Base-by-base conservation (phyloP, 176 grass and related monocot genomes). In the Echinochloa phyllopogon region DNA sequence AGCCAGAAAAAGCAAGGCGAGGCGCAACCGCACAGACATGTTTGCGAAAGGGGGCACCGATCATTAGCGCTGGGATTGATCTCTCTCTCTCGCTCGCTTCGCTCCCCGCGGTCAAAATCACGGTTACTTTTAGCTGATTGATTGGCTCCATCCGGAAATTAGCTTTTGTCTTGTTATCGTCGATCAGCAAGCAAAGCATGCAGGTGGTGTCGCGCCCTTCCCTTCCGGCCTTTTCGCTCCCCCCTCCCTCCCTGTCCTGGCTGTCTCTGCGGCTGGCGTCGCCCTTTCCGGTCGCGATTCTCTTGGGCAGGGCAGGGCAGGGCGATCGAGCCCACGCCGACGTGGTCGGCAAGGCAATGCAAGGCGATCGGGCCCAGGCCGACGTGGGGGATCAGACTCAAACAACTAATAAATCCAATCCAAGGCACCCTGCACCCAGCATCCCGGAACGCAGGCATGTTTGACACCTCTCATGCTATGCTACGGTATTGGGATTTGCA, bases 111-210 rank as follows among this genome's bases (percentile, higher is more conserved):
- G 70, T 65, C 71, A 81, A 89, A 76, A 81, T 40, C 60, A 15
- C 52, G 17, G 61, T 61, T 61, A 50, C 42, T 81, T 81, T 76
- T 14, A n/a, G 21, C 1, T 15, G 21, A 43, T 71, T 13, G 68
- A 76, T 83, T 72, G 29, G 29, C 29, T 33, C 29, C 29, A 33
- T 33, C 73, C 6, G 5, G 37, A 63, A 69, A 80, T 43, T 15
- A 77, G 58, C 16, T 84, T 62, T 62, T 68, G 82, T 79, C 87
- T 40, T 74, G 52, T 8, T 56, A 21, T 56, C 29, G 29, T 56
- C 29, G 29, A 83, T 87, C 43, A 27, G 27, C 7, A 5, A 68
- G 10, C 6, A 21, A 5, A 68, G 10, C 6, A 21, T 33, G 8
- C 15, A 14, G 61, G 23, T 23, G 61, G 23, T 23, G 56, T n/a